Percentiles rank a stretch among this genome's conserved stretches.
Evolutionary conservation across 2,329 filamentous ascomycete genomes (phyloP).

Genomic region (Colletotrichum gloeosporioides): DNA sequence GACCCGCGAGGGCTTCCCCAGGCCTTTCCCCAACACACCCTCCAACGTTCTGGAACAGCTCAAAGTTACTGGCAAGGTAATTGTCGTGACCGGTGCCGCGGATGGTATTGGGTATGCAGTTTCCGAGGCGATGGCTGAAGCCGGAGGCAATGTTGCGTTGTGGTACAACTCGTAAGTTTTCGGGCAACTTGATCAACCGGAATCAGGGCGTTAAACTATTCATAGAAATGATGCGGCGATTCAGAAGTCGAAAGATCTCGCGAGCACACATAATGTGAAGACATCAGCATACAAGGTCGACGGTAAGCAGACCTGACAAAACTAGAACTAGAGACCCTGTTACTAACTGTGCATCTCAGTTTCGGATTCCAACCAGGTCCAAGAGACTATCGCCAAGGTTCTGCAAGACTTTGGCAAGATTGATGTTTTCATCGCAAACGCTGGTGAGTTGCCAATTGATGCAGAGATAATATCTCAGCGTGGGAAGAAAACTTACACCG

Average conservation of each 20-base stretch:
- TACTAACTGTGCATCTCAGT: conserved; percentile 30
- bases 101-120: conserved; percentile 51
- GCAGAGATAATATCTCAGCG: too few species aligned
- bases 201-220: neutral
- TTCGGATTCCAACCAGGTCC: conserved; percentile 41
- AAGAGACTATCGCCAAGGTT: conserved; percentile 36
- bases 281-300: conserved; percentile 49
- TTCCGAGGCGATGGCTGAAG: conserved; percentile 51
- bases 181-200: fast-evolving
- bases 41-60: conserved; percentile 51
- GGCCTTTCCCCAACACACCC: conserved; percentile 42
- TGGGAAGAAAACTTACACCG: neutral
- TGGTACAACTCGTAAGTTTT: conserved; percentile 36
- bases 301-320: conserved; percentile 25
- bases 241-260: conserved; percentile 37
- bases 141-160: conserved; percentile 44
- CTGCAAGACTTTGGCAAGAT: conserved; percentile 45
- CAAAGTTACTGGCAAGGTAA: conserved; percentile 43
- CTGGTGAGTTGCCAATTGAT: too few species aligned
- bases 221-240: conserved; percentile 32
- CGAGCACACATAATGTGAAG: conserved; percentile 38
- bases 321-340: neutral
- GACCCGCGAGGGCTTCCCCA: conserved; percentile 37
- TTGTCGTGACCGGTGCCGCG: conserved; percentile 49
- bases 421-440: conserved; percentile 49